Base-by-base conservation (phyloP, 1,284 basidiomycete species). In the Leccinum subspadiceum region DNA sequence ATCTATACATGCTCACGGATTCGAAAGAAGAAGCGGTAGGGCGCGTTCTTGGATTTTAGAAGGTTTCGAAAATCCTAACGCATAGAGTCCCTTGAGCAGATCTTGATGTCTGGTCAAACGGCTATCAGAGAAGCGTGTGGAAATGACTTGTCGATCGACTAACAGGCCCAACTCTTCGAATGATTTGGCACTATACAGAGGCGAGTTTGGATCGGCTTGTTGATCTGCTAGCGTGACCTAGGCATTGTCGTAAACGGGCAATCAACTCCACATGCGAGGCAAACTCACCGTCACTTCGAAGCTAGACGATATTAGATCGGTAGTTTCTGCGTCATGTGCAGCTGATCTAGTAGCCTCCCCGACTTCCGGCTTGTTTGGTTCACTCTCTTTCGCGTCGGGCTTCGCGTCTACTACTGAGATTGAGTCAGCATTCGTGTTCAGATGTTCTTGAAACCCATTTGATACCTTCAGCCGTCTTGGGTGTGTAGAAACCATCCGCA, bases 11-110 rank as follows among this genome's bases (percentile, higher is more conserved):
- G 69, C 89, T 67, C 64, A 96, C 94, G 96, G 97, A 73, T 97
- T 92, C 61, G 87, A 77, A 13, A 99, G 85, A 29, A 99, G 84
- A 41, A 99, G 81, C 3, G 97, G 97, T 29, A 99, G 79, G 22
- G 97, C 97, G 63, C 93, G 90, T 80, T 98, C 97, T 79, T 99
- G 97, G 65, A 99, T 99, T 79, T 99, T 99, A 58, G 95, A 98
- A 4, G 97, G 97, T 76, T 96, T 97, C 58, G 93, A 92, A 77
- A 98, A 99, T 46, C 94, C 94, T 86, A 97, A 92, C 53, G 90
- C 89, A 75, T 96, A 98, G 57, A 99, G 85, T n/a, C 97, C 97
- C 76, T 96, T 97, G 65, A 98, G 84, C 31, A 99, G 82, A 74
- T 98, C 92, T 55, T 86, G 81, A 74, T 93, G 89, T 57, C 94